Evolutionary conservation across 2,329 filamentous ascomycete species (phyloP).

Genomic region (Akanthomyces uredinophilus): DNA sequence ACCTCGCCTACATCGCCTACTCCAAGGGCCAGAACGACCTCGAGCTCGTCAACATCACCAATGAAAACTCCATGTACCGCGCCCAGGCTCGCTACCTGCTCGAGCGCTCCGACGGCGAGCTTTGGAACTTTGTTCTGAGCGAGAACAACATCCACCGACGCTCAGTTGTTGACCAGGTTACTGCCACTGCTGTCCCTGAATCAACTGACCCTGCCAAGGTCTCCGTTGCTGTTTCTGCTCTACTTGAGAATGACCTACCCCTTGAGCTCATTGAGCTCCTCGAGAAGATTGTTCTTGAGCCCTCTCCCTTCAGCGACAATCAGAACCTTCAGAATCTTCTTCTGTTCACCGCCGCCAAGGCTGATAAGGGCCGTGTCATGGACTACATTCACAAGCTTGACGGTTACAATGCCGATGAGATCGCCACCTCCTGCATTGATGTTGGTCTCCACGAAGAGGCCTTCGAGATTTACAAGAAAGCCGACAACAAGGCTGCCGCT

Average conservation of each 20-base stretch:
- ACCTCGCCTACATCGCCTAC: constrained; percentile 91
- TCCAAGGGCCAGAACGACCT: constrained; percentile 95
- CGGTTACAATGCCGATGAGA: constrained; percentile 86
- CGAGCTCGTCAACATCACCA: constrained; percentile 95
- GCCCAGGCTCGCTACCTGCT: constrained; percentile 94
- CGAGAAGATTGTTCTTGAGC: constrained; percentile 99
- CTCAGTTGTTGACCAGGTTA: constrained; percentile 92
- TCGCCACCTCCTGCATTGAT: constrained; percentile 87
- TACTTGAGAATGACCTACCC: constrained; percentile 86
- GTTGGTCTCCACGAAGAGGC: constrained; percentile 95
- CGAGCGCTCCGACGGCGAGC: constrained; percentile 80
- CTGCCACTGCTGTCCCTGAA: constrained; percentile 89
- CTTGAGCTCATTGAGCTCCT: constrained; percentile 93
- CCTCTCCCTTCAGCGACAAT: constrained; percentile 98
- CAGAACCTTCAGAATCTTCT: constrained; percentile 92
- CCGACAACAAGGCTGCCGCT: constrained; percentile 79
- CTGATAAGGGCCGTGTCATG: constrained; percentile 91
- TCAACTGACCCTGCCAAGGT: constrained; percentile 92
- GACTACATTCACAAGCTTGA: constrained; percentile 92
- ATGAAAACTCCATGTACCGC: constrained; percentile 99
- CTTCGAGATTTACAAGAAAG: constrained; percentile 98
- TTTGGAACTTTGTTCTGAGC: constrained; percentile 93
- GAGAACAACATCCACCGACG: constrained; percentile 94
- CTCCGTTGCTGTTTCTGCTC: constrained; percentile 86
- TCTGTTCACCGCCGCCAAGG: constrained; percentile 93